Evolutionary conservation across 352 stramenopile species (phyloP).

Genomic region (Thraustotheca clavata): DNA sequence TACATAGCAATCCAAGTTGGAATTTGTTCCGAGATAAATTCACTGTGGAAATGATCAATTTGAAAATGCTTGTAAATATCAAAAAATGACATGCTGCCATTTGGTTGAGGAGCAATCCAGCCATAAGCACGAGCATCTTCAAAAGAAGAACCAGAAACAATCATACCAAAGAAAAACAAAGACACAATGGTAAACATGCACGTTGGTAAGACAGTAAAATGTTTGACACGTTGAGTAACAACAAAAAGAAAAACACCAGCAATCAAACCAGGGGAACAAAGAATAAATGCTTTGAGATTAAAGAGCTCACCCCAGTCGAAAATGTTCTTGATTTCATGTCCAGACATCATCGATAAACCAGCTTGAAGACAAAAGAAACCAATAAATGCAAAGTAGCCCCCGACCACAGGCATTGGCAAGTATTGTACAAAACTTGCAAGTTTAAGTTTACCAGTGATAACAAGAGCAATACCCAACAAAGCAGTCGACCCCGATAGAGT

Average conservation of each 20-base stretch:
- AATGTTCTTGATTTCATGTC: slow-evolving; percentile 82
- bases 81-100: slow-evolving; percentile 40
- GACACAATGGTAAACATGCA: slow-evolving; percentile 85
- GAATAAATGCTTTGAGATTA: slow-evolving; percentile 58
- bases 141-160: slow-evolving; percentile 56
- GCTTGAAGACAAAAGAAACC: slow-evolving; percentile 87
- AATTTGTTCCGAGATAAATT: slow-evolving; percentile 60
- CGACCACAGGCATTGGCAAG: slow-evolving; percentile 95
- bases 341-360: slow-evolving; percentile 83
- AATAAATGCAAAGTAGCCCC: slow-evolving; percentile 97
- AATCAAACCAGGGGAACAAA: slow-evolving; percentile 81
- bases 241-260: slow-evolving; percentile 78
- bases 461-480: slow-evolving; percentile 86
- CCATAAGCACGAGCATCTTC: slow-evolving; percentile 85
- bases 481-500: slow-evolving; percentile 89
- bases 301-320: slow-evolving; percentile 78
- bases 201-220: slow-evolving; percentile 75
- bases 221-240: slow-evolving; percentile 67
- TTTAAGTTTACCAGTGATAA: slow-evolving; percentile 92
- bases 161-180: slow-evolving; percentile 76
- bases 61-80: slow-evolving; percentile 80
- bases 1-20: slow-evolving; percentile 95
- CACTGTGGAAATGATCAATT: slow-evolving; percentile 30
- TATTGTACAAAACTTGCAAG: slow-evolving; percentile 96
- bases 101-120: slow-evolving; percentile 86